Evolutionary conservation across 371 early-diverging fungal species (phyloP).

Genomic region (Synchytrium microbalum): DNA sequence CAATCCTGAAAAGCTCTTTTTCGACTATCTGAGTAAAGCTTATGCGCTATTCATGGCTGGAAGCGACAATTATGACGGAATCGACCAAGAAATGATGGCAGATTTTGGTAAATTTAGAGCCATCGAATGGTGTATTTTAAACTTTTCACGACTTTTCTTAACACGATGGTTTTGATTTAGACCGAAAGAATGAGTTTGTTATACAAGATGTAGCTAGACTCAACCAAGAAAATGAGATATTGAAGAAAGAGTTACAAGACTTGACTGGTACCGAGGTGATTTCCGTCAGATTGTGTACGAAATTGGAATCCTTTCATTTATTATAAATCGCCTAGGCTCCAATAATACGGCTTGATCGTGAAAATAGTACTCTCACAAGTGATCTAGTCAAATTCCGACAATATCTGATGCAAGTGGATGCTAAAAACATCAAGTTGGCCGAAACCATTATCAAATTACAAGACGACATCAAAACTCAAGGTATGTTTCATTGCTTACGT

Average conservation of each 20-base stretch:
- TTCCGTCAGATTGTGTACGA: too few relatives aligned
- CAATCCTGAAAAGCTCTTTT: constrained; percentile 53
- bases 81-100: constrained; percentile 43
- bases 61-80: constrained; percentile 48
- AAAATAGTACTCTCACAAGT: constrained; percentile 24
- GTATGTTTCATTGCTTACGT: constrained; percentile 10
- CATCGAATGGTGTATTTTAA: not conserved
- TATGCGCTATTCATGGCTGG: constrained; percentile 51
- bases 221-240: constrained; percentile 30
- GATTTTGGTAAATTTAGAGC: constrained; percentile 34
- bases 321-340: constrained; percentile 41
- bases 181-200: constrained; percentile 38
- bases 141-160: constrained; percentile 4
- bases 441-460: constrained; percentile 29
- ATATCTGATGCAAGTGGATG: constrained; percentile 42
- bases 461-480: constrained; percentile 25
- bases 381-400: constrained; percentile 44
- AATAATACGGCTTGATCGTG: constrained; percentile 42
- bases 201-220: constrained; percentile 38
- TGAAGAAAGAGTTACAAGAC: constrained; percentile 37
- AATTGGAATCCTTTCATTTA: constrained; percentile 2
- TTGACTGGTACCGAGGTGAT: constrained; percentile 29
- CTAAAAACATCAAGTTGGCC: constrained; percentile 39
- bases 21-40: constrained; percentile 44
- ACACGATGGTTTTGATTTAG: too few relatives aligned